Percentiles rank a stretch among this genome's conserved stretches.
Conservation (phyloP, 1,284 basidiomycete species). For the Caloboletus firmus region DNA sequence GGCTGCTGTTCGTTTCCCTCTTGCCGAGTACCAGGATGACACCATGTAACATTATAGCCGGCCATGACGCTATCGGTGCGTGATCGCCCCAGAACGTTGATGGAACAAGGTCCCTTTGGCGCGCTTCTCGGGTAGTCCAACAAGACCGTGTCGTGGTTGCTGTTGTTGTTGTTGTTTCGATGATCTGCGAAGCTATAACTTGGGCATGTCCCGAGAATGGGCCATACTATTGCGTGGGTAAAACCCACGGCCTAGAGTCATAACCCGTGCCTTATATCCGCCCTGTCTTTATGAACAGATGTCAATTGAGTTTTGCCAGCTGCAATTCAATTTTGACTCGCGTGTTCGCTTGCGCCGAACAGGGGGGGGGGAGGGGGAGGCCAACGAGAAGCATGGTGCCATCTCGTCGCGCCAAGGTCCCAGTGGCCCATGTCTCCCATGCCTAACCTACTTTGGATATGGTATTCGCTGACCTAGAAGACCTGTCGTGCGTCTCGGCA, state of each 20-base stretch:
- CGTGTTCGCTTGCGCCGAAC: not conserved
- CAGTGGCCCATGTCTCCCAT: not conserved
- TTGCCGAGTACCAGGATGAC: not conserved
- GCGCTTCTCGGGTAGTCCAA: not conserved
- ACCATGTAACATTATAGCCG: not conserved
- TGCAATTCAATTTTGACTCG: conserved; percentile 16
- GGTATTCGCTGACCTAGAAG: not conserved
- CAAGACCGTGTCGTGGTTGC: no score
- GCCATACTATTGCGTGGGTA: conserved; percentile 12
- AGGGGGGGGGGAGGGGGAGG: no score
- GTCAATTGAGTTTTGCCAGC: conserved; percentile 20
- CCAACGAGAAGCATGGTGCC: not conserved
- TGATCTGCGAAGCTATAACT: not conserved
- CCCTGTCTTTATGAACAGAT: not conserved
- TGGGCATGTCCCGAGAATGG: not conserved
- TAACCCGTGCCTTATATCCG: not conserved
- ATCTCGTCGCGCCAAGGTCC: no score
- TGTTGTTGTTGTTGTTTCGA: not conserved
- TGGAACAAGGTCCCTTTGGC: not conserved
- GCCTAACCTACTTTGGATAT: not conserved
- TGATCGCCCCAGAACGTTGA: not conserved
- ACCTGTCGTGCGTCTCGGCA: not conserved
- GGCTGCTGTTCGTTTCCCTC: not conserved
- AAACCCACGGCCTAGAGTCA: not conserved
- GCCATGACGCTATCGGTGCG: not conserved